Evolutionary conservation across 306 rosid genomes (phyloP).

Genomic region (Dalbergia cultrata): DNA sequence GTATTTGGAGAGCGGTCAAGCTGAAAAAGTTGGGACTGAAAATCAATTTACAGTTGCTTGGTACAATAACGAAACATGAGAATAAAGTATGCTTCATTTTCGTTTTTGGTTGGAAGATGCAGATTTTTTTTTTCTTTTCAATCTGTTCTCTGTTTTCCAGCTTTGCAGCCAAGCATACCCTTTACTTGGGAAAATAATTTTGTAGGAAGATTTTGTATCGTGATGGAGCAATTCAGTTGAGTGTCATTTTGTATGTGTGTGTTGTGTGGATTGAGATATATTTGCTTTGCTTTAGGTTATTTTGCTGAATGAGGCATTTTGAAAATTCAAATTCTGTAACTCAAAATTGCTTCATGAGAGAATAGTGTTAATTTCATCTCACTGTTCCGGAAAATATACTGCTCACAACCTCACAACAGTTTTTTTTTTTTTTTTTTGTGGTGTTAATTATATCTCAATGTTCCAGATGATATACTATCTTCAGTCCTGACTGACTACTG

Average conservation of each 20-base stretch:
- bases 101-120: not conserved
- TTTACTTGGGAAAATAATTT: not conserved
- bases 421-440: not conserved
- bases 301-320: slow-evolving; percentile 15
- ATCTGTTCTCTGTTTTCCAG: not conserved
- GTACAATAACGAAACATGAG: not conserved
- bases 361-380: not conserved
- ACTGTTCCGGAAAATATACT: not conserved
- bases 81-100: not conserved
- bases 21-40: not conserved
- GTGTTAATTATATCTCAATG: not conserved
- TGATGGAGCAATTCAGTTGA: not conserved
- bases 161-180: not conserved
- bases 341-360: not conserved
- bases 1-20: not conserved
- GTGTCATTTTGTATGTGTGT: not conserved
- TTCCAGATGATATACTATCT: not conserved
- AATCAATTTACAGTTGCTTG: not conserved
- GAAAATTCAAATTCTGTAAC: slow-evolving; percentile 1
- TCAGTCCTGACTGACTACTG: not conserved
- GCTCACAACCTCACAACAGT: not conserved
- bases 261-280: slow-evolving; percentile 12
- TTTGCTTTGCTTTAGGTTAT: slow-evolving; percentile 6
- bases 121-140: not conserved
- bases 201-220: not conserved